A percentile compares a stretch with the other conserved stretches of the same genome.
Conservation (phyloP, 352 stramenopile species). For the Bremia lactucae region DNA sequence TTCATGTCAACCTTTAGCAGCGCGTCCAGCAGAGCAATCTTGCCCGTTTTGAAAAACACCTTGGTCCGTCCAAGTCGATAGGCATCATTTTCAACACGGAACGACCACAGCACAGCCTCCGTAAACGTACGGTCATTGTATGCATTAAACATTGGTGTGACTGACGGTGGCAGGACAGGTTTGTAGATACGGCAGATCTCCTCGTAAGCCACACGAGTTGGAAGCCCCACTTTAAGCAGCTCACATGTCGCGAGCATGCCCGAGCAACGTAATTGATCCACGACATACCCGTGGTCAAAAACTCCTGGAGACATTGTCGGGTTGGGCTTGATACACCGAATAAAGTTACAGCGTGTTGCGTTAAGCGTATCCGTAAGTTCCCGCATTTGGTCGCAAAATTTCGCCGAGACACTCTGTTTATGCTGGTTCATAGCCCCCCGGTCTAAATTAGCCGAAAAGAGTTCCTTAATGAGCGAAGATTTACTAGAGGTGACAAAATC, state of each 20-base stretch:
- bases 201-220: constrained; percentile 84
- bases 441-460: constrained; percentile 63
- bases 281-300: constrained; percentile 87
- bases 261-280: constrained; percentile 84
- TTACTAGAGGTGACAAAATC: constrained; percentile 81
- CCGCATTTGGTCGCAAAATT: constrained; percentile 84
- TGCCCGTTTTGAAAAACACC: constrained; percentile 89
- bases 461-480: constrained; percentile 63
- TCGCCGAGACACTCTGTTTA: constrained; percentile 61
- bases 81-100: constrained; percentile 75
- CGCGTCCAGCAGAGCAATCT: constrained; percentile 82
- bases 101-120: constrained; percentile 84
- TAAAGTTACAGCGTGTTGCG: constrained; percentile 79
- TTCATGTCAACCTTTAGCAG: constrained; percentile 85
- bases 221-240: constrained; percentile 85
- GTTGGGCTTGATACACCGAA: constrained; percentile 89
- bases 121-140: constrained; percentile 85
- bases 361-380: constrained; percentile 80
- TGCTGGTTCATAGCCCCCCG: constrained; percentile 35
- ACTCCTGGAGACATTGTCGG: constrained; percentile 54
- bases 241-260: constrained; percentile 87
- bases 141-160: constrained; percentile 67
- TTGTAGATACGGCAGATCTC: constrained; percentile 86
- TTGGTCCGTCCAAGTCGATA: constrained; percentile 85
- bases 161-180: constrained; percentile 53